phyloP scores from a whole-genome alignment of 139 green algal species.

The Picochlorum sp. region DNA sequence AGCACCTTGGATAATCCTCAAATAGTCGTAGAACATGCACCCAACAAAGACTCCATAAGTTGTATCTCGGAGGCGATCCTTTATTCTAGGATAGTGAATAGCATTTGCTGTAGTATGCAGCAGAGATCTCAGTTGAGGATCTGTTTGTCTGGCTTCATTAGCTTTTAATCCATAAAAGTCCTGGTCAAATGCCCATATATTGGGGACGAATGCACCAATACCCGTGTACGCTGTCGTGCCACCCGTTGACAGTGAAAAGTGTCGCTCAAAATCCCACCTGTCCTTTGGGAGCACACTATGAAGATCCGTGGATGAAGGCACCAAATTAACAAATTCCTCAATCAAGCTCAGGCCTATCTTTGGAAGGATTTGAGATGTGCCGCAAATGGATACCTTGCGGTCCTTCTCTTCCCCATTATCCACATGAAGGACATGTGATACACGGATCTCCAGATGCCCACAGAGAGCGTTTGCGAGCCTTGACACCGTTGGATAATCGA shows the following conservation, averaged over 20 bases:
- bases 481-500: constrained; percentile 40
- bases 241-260: constrained; percentile 31
- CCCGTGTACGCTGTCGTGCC: constrained; percentile 15
- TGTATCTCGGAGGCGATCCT: not conserved
- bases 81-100: constrained; percentile 20
- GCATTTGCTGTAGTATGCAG: constrained; percentile 41
- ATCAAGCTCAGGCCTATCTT: too few relatives aligned
- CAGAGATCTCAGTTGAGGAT: constrained; percentile 66
- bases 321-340: not conserved
- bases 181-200: constrained; percentile 53
- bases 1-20: not conserved
- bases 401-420: not conserved
- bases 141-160: constrained; percentile 49
- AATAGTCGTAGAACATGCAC: constrained; percentile 45
- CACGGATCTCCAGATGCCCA: too few relatives aligned
- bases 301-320: not conserved
- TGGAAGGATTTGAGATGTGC: constrained; percentile 7
- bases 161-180: constrained; percentile 42
- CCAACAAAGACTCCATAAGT: constrained; percentile 29
- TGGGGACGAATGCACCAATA: constrained; percentile 49
- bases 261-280: constrained; percentile 34
- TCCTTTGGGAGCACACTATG: constrained; percentile 55
- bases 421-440: too few relatives aligned
- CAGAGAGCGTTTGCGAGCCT: too few relatives aligned
- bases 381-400: not conserved